Conservation (phyloP, 495 filamentous ascomycete genomes). For the Astrothelium macrocarpum region DNA sequence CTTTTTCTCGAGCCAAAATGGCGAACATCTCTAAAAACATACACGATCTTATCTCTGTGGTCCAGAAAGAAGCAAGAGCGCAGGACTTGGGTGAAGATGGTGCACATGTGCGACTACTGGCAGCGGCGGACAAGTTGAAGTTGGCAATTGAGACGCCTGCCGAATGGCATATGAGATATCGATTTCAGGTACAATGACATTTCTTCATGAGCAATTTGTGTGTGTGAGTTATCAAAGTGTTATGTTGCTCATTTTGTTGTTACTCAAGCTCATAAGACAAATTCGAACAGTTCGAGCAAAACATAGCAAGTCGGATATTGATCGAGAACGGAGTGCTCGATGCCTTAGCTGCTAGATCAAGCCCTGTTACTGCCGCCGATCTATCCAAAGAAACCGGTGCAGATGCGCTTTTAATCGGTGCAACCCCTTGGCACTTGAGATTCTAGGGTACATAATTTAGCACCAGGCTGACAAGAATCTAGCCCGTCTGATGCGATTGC, state of each 20-base stretch:
- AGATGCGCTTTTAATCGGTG: conserved; percentile 11
- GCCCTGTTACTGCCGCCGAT: not conserved
- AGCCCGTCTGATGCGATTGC: not conserved
- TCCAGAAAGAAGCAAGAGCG: not conserved
- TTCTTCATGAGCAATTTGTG: not conserved
- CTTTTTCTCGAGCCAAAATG: too few species aligned
- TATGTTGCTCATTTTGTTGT: too few species aligned
- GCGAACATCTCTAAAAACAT: too few species aligned
- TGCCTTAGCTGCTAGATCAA: not conserved
- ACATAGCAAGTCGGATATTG: conserved; percentile 2
- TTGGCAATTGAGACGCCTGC: conserved; percentile 9
- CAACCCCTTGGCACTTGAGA: too few species aligned
- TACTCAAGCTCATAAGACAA: not conserved
- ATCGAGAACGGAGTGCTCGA: conserved; percentile 4
- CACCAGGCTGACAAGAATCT: not conserved
- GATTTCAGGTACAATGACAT: conserved; percentile 6
- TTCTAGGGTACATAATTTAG: not conserved
- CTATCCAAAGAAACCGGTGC: not conserved
- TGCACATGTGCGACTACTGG: not conserved
- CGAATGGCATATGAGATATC: conserved; percentile 8
- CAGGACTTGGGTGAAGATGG: not conserved
- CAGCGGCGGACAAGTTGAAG: not conserved
- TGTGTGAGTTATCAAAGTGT: not conserved
- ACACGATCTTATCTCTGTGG: not conserved
- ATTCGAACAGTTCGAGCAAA: conserved; percentile 8